These are phyloP conservation scores for Penicillium macrosclerotiorum DNA, from an alignment of 495 filamentous ascomycete genomes.

Conservation along the genomic window DNA sequence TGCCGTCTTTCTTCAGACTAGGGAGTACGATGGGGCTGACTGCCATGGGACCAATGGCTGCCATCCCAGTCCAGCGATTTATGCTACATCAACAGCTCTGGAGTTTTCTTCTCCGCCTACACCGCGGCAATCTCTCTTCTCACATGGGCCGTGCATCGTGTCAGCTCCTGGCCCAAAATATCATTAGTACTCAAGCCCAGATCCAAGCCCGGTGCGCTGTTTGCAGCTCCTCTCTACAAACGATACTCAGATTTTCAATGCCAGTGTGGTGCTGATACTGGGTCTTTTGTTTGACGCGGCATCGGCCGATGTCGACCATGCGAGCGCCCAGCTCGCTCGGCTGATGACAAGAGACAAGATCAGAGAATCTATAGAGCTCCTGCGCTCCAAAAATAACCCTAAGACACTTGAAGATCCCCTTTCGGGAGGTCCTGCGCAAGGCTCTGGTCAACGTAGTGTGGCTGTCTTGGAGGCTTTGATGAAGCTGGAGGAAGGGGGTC, in stretches of 20 bases:
- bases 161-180: constrained; percentile 28
- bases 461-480: constrained; percentile 21
- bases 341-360: constrained; percentile 27
- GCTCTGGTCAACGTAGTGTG: constrained; percentile 8
- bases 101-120: constrained; percentile 27
- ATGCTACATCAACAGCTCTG: constrained; percentile 36
- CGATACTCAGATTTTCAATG: constrained; percentile 22
- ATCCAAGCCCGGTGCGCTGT: constrained; percentile 25
- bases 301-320: background rate
- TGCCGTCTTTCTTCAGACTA: constrained; percentile 25
- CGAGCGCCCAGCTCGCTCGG: constrained; percentile 15
- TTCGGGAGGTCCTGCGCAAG: background rate
- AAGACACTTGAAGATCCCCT: background rate
- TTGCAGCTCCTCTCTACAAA: constrained; percentile 22
- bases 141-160: constrained; percentile 14
- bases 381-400: constrained; percentile 5
- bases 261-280: constrained; percentile 17
- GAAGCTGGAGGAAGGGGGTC: constrained; percentile 17
- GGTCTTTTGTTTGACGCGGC: constrained; percentile 13
- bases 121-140: constrained; percentile 19
- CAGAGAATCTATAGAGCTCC: constrained; percentile 22
- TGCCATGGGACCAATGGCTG: constrained; percentile 19
- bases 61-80: constrained; percentile 28
- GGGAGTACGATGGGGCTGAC: constrained; percentile 24
- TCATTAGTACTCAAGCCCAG: constrained; percentile 21